Evolutionary conservation across 495 filamentous ascomycete genomes (phyloP).

Genomic region (Hypoxylon fragiforme): DNA sequence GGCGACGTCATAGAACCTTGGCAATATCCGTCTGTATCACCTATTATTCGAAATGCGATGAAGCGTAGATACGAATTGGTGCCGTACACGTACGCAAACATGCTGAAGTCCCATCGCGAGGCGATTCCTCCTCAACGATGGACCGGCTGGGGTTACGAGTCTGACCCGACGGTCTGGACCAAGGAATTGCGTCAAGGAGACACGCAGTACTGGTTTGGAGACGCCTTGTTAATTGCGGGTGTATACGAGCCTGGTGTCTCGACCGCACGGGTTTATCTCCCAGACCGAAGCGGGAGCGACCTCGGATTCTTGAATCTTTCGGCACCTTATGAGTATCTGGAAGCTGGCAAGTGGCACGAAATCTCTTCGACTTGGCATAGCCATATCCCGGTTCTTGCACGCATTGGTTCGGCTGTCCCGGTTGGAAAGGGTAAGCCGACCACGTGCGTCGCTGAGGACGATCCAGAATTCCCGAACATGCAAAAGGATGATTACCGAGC

Average conservation of each 20-base stretch:
- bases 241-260: slow-evolving; percentile 62
- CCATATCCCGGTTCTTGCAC: slow-evolving; percentile 65
- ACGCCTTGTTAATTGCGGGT: slow-evolving; percentile 65
- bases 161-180: slow-evolving; percentile 64
- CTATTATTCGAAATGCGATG: slow-evolving; percentile 62
- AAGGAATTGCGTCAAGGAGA: slow-evolving; percentile 57
- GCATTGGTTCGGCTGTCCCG: slow-evolving; percentile 61
- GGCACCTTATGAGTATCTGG: slow-evolving; percentile 59
- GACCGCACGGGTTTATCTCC: slow-evolving; percentile 62
- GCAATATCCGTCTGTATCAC: slow-evolving; percentile 69
- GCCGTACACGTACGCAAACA: slow-evolving; percentile 67
- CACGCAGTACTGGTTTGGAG: slow-evolving; percentile 71
- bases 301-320: slow-evolving; percentile 65
- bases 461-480: slow-evolving; percentile 55
- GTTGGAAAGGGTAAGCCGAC: slow-evolving; percentile 61
- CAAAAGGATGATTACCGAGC: slow-evolving; percentile 64
- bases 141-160: slow-evolving; percentile 70
- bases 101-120: slow-evolving; percentile 59
- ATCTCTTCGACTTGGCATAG: slow-evolving; percentile 60
- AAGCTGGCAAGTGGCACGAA: slow-evolving; percentile 63
- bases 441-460: slow-evolving; percentile 57
- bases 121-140: slow-evolving; percentile 67
- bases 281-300: slow-evolving; percentile 49
- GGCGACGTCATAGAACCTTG: slow-evolving; percentile 74
- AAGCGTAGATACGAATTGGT: slow-evolving; percentile 69